Percentiles rank a stretch among this genome's conserved stretches.
phyloP scores from a whole-genome alignment of 352 stramenopile genomes.

The Globisporangium alternatum region DNA sequence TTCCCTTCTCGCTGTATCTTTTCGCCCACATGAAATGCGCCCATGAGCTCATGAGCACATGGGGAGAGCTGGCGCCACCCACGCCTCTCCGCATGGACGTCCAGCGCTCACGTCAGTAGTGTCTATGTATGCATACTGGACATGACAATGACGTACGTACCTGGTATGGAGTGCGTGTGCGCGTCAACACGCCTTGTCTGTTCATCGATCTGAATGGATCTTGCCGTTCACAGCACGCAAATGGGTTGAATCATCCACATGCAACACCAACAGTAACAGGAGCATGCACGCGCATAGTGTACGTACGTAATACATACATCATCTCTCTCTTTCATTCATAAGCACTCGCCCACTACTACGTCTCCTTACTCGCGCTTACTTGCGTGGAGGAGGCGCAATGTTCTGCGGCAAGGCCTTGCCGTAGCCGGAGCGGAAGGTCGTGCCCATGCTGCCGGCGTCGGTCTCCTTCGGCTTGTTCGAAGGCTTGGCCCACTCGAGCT shows the following conservation, averaged over 20 bases:
- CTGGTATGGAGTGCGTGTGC: slow-evolving; percentile 1
- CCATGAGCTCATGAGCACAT: background rate
- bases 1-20: slow-evolving; percentile 8
- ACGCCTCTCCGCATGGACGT: background rate
- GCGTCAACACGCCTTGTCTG: background rate
- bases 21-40: background rate
- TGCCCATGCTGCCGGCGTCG: slow-evolving; percentile 79
- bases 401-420: slow-evolving; percentile 87
- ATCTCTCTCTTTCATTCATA: background rate
- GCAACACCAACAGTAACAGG: background rate
- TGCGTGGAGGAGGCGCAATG: slow-evolving; percentile 69
- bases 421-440: slow-evolving; percentile 87
- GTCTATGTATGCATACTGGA: background rate
- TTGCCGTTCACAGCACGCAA: background rate
- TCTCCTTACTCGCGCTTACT: slow-evolving; percentile 39
- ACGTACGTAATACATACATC: slow-evolving; percentile 11
- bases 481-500: slow-evolving; percentile 99
- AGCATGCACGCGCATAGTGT: background rate
- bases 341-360: background rate
- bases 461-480: slow-evolving; percentile 82
- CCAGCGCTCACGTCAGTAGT: background rate
- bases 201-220: background rate
- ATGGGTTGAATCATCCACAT: background rate
- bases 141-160: background rate
- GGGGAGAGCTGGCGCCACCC: slow-evolving; percentile 2